Conservation (phyloP, 495 filamentous ascomycete genomes). For the Aspergillus conjunctus region DNA sequence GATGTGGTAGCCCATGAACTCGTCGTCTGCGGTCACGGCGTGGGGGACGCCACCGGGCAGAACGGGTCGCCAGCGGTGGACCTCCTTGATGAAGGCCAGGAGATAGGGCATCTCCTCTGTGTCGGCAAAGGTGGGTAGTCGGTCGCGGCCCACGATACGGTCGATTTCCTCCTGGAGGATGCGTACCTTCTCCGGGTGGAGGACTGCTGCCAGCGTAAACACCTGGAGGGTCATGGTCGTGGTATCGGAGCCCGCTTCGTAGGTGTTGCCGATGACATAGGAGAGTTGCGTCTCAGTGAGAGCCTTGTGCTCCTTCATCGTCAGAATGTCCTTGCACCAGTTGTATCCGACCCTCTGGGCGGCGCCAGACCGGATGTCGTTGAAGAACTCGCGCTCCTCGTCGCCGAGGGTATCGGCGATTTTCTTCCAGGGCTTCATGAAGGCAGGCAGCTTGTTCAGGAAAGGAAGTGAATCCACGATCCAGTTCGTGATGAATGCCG, state of each 20-base stretch:
- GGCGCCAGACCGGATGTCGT: background rate
- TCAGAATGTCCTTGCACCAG: constrained; percentile 1
- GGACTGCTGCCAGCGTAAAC: constrained; percentile 33
- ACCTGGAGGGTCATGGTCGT: constrained; percentile 34
- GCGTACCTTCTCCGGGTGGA: constrained; percentile 19
- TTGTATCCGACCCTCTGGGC: background rate
- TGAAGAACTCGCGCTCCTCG: constrained; percentile 4
- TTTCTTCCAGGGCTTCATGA: constrained; percentile 53
- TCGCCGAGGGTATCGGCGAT: constrained; percentile 31
- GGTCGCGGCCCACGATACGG: constrained; percentile 34
- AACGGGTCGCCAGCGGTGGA: constrained; percentile 61
- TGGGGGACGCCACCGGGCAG: constrained; percentile 59
- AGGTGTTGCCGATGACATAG: constrained; percentile 39
- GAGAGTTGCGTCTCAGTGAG: constrained; percentile 31
- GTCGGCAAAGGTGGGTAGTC: constrained; percentile 53
- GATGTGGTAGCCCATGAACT: constrained; percentile 59
- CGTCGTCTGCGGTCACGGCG: constrained; percentile 52
- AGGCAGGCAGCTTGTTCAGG: constrained; percentile 45
- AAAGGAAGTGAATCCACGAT: constrained; percentile 43
- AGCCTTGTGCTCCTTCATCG: constrained; percentile 4
- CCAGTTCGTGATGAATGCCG: constrained; percentile 2
- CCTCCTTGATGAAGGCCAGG: constrained; percentile 62
- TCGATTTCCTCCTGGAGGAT: constrained; percentile 35
- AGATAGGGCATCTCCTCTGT: constrained; percentile 47
- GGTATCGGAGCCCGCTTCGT: constrained; percentile 41